Percentiles rank a stretch among this genome's conserved stretches.
Evolutionary conservation across 2,329 filamentous ascomycete species (phyloP).

Genomic region (Sporothrix euskadiensis): DNA sequence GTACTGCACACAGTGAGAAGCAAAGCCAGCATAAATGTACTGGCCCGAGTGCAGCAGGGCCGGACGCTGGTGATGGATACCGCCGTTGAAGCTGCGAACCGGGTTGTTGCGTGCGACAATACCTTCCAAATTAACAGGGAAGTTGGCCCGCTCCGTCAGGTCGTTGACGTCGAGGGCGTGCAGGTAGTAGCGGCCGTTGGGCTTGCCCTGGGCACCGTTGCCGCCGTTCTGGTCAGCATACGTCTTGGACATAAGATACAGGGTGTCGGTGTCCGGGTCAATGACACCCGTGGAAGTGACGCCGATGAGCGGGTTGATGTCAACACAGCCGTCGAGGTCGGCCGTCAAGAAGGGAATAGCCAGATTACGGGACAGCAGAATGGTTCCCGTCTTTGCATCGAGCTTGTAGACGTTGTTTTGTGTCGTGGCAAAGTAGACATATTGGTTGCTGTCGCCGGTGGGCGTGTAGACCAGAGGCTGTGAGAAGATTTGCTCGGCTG

Average conservation of each 20-base stretch:
- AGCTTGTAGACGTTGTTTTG: conserved; percentile 55
- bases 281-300: conserved; percentile 54
- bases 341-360: conserved; percentile 49
- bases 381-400: conserved; percentile 48
- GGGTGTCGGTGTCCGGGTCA: conserved; percentile 51
- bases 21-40: conserved; percentile 52
- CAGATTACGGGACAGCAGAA: conserved; percentile 45
- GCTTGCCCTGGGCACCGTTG: conserved; percentile 42
- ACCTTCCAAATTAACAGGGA: conserved; percentile 48
- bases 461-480: conserved; percentile 53
- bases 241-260: conserved; percentile 53
- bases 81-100: conserved; percentile 48
- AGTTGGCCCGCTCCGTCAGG: conserved; percentile 44
- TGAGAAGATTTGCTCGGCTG: conserved; percentile 54
- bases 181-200: conserved; percentile 47
- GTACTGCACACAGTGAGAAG: conserved; percentile 53
- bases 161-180: conserved; percentile 50
- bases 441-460: conserved; percentile 42
- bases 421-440: conserved; percentile 52
- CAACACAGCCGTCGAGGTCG: conserved; percentile 50
- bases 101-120: conserved; percentile 49
- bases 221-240: conserved; percentile 44
- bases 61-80: conserved; percentile 51
- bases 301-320: conserved; percentile 51
- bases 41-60: conserved; percentile 49